These are phyloP conservation scores for Vitis cinerea DNA, from an alignment of 164 flowering plant species.

Conservation along the genomic window DNA sequence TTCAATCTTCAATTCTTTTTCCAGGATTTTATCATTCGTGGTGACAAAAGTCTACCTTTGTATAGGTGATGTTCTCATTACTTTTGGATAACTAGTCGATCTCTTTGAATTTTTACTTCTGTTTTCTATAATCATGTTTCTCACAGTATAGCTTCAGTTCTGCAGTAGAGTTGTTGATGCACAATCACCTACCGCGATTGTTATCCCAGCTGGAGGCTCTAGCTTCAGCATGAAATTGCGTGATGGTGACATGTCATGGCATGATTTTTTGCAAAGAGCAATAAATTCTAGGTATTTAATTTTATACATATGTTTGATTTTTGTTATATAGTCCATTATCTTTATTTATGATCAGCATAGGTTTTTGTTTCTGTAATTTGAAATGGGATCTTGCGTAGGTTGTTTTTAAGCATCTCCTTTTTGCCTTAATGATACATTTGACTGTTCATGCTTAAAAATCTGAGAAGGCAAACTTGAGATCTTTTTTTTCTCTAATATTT, in stretches of 20 bases:
- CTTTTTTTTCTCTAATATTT: no score
- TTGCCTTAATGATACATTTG: no score
- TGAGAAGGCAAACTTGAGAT: no score
- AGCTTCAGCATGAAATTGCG: conserved; percentile 50
- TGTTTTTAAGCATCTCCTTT: no score
- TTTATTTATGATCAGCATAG: background rate
- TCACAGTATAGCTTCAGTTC: conserved; percentile 22
- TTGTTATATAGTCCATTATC: background rate
- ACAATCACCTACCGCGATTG: conserved; percentile 72
- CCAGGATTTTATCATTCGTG: conserved; percentile 85
- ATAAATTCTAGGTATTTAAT: conserved; percentile 45
- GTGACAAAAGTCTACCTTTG: conserved; percentile 67
- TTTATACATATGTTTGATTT: background rate
- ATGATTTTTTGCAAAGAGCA: conserved; percentile 61
- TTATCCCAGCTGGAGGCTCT: conserved; percentile 59
- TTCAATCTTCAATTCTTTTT: conserved; percentile 1
- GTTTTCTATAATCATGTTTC: conserved; percentile 1
- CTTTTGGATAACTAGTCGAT: background rate
- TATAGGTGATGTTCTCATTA: conserved; percentile 63
- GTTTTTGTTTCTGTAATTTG: no score
- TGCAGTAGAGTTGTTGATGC: conserved; percentile 92
- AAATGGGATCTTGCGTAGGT: no score
- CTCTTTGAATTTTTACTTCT: background rate
- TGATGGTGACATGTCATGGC: conserved; percentile 71
- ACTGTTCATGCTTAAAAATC: no score